Conservation (phyloP, 2,329 filamentous ascomycete species). For the Arthrinium puccinioides region DNA sequence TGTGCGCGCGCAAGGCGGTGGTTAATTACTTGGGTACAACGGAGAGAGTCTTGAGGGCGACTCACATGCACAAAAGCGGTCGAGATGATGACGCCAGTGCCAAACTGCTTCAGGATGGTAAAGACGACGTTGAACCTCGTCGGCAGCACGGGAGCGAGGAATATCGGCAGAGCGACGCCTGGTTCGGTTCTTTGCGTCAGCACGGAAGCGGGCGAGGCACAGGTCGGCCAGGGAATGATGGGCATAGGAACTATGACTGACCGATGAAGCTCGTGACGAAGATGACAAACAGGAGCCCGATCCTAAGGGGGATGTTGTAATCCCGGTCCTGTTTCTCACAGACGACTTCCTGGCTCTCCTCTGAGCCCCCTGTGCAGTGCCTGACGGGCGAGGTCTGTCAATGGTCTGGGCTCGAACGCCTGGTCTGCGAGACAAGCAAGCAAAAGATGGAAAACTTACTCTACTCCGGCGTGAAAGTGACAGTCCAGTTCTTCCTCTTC, state of each 20-base stretch:
- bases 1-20: too few species aligned
- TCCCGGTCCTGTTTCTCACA: constrained; percentile 42
- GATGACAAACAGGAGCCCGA: constrained; percentile 67
- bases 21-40: too few species aligned
- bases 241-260: too few species aligned
- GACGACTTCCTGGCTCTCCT: constrained; percentile 30
- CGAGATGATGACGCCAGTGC: constrained; percentile 65
- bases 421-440: not conserved
- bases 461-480: constrained; percentile 69
- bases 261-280: constrained; percentile 61
- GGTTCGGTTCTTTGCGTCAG: too few species aligned
- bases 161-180: constrained; percentile 59
- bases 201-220: too few species aligned
- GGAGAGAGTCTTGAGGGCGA: constrained; percentile 6
- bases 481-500: constrained; percentile 40
- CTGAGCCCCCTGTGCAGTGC: constrained; percentile 49
- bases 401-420: constrained; percentile 2
- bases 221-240: too few species aligned
- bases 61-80: constrained; percentile 63
- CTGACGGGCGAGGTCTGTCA: constrained; percentile 23
- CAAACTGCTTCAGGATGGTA: constrained; percentile 64
- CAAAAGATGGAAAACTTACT: constrained; percentile 42
- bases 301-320: constrained; percentile 61
- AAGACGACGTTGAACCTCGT: constrained; percentile 43
- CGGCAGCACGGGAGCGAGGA: constrained; percentile 52